A percentile compares a stretch with the other conserved stretches of the same genome.
Conservation (phyloP, 305 asterid genomes). For the Stenogyne calaminthoides region DNA sequence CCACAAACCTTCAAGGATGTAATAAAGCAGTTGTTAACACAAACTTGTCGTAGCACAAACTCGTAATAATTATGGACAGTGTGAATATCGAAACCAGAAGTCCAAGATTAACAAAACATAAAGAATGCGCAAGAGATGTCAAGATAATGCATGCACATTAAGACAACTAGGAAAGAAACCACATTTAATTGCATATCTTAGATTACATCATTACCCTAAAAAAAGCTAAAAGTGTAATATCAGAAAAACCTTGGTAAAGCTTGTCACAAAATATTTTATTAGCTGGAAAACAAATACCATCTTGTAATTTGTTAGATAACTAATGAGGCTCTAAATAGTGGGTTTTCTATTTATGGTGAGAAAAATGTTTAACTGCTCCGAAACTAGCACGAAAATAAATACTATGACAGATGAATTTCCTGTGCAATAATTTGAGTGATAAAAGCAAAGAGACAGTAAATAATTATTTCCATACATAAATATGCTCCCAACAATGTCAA, state of each 20-base stretch:
- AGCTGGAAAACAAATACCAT: background rate
- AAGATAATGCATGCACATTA: background rate
- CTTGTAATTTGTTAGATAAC: conserved; percentile 16
- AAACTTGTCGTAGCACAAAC: conserved; percentile 24
- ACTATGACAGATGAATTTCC: conserved; percentile 1
- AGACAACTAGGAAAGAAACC: conserved; percentile 1
- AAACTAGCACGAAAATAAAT: background rate
- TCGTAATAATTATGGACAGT: background rate
- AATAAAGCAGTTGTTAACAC: conserved; percentile 22
- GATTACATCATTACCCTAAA: conserved; percentile 10
- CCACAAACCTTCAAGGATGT: conserved; percentile 69
- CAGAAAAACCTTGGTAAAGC: background rate
- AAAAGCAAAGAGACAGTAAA: background rate
- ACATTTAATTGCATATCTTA: background rate
- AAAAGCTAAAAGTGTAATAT: background rate
- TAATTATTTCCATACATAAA: background rate
- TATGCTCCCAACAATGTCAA: background rate
- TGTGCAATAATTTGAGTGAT: conserved; percentile 12
- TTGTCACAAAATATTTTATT: background rate
- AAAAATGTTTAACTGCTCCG: background rate
- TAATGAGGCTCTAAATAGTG: background rate
- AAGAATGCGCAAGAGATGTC: conserved; percentile 10
- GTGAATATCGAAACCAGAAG: background rate
- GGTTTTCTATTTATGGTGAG: conserved; percentile 3
- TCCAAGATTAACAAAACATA: conserved; percentile 14